A percentile compares a stretch with the other conserved stretches of the same genome.
Evolutionary conservation across 108 stramenopile species (phyloP).

Genomic region (Fistulifera solaris): DNA sequence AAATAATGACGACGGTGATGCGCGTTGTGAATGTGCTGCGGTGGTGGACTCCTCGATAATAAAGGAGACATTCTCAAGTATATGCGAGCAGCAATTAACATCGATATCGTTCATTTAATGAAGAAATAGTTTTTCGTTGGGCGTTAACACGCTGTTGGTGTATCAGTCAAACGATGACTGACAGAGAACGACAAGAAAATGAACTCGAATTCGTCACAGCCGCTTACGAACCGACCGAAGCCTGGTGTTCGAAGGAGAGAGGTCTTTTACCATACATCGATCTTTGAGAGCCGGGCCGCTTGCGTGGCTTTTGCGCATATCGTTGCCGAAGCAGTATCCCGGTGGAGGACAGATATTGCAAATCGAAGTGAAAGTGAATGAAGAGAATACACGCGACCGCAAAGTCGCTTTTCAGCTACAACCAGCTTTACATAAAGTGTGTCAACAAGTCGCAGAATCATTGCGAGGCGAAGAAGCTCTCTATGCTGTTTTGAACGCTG

Average conservation of each 20-base stretch:
- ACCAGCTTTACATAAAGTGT: slow-evolving; percentile 14
- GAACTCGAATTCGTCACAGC: slow-evolving; percentile 58
- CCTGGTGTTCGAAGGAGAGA: slow-evolving; percentile 24
- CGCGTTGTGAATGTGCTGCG: too few relatives aligned
- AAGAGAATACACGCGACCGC: not conserved
- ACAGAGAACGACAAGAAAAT: slow-evolving; percentile 46
- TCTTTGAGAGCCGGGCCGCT: slow-evolving; percentile 10
- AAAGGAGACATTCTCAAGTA: too few relatives aligned
- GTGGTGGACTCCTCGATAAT: too few relatives aligned
- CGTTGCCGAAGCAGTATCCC: slow-evolving; percentile 7
- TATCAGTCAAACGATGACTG: too few relatives aligned
- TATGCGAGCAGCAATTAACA: too few relatives aligned
- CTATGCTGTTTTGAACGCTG: slow-evolving; percentile 42
- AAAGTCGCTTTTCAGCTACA: not conserved
- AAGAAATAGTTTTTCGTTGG: too few relatives aligned
- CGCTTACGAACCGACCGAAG: slow-evolving; percentile 54
- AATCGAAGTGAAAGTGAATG: not conserved
- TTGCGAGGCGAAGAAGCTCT: slow-evolving; percentile 51
- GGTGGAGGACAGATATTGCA: not conserved
- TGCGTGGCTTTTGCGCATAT: slow-evolving; percentile 6
- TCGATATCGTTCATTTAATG: too few relatives aligned
- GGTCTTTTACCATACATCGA: slow-evolving; percentile 19
- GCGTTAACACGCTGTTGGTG: too few relatives aligned
- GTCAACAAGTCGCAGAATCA: slow-evolving; percentile 16
- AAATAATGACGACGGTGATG: too few relatives aligned